phyloP scores from a whole-genome alignment of 768 basidiomycete species.

The Boletus fagicola region DNA sequence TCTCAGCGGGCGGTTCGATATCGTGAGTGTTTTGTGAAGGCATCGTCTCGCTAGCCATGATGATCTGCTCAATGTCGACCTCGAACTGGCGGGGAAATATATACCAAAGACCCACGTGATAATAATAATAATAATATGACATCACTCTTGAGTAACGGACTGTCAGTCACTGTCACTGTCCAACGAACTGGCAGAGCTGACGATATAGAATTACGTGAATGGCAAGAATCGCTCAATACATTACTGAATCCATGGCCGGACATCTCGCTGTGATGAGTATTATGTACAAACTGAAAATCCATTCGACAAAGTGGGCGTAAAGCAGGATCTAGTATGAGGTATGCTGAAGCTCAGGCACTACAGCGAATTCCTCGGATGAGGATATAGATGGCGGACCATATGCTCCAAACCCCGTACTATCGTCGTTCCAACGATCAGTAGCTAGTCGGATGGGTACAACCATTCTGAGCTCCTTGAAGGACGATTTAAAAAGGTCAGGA shows the following conservation, averaged over 20 bases:
- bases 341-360: slow-evolving; percentile 12
- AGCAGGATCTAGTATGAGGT: not conserved
- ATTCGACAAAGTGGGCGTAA: not conserved
- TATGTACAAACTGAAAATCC: not conserved
- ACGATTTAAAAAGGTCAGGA: slow-evolving; percentile 49
- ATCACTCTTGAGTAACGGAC: too few relatives aligned
- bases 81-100: not conserved
- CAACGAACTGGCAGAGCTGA: not conserved
- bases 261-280: not conserved
- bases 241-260: not conserved
- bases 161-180: too few relatives aligned
- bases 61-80: not conserved
- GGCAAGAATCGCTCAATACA: not conserved
- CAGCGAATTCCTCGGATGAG: slow-evolving; percentile 27
- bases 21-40: not conserved
- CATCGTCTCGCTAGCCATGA: slow-evolving; percentile 6
- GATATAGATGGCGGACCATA: slow-evolving; percentile 15
- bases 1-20: not conserved
- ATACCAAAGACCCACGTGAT: slow-evolving; percentile 22
- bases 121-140: too few relatives aligned
- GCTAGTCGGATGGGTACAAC: slow-evolving; percentile 63
- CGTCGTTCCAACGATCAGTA: slow-evolving; percentile 56
- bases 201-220: not conserved
- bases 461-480: slow-evolving; percentile 59
- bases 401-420: slow-evolving; percentile 27